phyloP scores from a whole-genome alignment of 2,329 filamentous ascomycete species.

The Davidsoniella australis region DNA sequence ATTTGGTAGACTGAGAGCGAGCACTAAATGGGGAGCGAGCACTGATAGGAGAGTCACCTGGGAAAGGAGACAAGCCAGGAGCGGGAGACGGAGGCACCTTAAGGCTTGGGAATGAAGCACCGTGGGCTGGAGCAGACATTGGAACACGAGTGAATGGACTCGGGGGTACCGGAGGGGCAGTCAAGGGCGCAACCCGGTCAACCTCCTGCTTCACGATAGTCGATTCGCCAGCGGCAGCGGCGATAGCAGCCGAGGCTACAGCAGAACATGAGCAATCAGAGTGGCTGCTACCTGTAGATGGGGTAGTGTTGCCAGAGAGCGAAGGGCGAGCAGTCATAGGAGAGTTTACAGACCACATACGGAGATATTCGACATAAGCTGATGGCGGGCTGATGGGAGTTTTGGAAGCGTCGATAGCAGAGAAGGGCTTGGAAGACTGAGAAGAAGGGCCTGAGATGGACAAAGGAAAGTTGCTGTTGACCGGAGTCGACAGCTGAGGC shows the following conservation, averaged over 20 bases:
- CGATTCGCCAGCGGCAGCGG: conserved; percentile 11
- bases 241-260: conserved; percentile 21
- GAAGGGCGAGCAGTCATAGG: conserved; percentile 40
- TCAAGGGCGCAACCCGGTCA: conserved; percentile 18
- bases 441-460: conserved; percentile 51
- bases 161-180: conserved; percentile 23
- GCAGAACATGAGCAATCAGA: conserved; percentile 40
- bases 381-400: conserved; percentile 83
- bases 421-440: conserved; percentile 31
- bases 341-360: conserved; percentile 60
- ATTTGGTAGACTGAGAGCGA: conserved; percentile 47
- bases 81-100: conserved; percentile 63
- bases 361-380: conserved; percentile 87
- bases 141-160: conserved; percentile 37
- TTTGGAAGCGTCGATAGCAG: conserved; percentile 43
- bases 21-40: conserved; percentile 49
- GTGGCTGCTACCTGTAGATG: conserved; percentile 29
- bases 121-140: conserved; percentile 43
- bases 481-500: conserved; percentile 42
- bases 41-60: conserved; percentile 41
- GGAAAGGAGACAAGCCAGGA: conserved; percentile 32
- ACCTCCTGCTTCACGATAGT: conserved; percentile 18
- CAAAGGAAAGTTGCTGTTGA: conserved; percentile 45
- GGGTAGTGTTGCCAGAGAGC: conserved; percentile 30
- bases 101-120: conserved; percentile 47